Evolutionary conservation across 2,329 filamentous ascomycete species (phyloP), one percentile per base, ranked within the genome.

Genomic region (Aureobasidium zeae): DNA sequence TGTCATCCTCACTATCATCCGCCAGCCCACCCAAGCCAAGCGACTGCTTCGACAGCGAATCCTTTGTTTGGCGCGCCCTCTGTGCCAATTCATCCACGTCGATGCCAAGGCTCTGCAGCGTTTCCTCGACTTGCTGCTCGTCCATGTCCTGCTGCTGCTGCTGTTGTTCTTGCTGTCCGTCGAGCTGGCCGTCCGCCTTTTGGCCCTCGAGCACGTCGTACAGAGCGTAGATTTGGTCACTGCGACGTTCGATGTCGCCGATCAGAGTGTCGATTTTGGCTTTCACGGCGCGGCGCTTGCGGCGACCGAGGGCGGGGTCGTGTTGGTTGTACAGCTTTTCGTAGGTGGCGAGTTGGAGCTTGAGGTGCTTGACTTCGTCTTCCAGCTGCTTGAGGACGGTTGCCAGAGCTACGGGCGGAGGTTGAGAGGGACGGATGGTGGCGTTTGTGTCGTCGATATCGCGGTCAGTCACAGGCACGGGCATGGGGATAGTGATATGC

Each of bases 121-220:
- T 60, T 16, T 69, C 63, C 38, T 69, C 66, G 12, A 67, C 55
- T 32, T 64, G 58, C 20, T 63, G 53, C 43, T 64, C 63, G 0
- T 53, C 61, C 35, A 63, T 52, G 1, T n/a, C 5, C 17, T 33
- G 26, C 26, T 29, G 26, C 8, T 29, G 26, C 22, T 25, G 22
- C 24, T 26, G 21, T 26, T 36, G 21, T 12, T 21, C 5, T 17
- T 25, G 22, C 73, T 36, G 33, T 29, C 25, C 25, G 16, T n/a
- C 25, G 25, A 25, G 69, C 55, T 77, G 73, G 0, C 77, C 77
- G 2, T 72, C 71, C 24, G 70, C 69, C 64, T 83, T 85, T 59
- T 88, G 83, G 5, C 81, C 84, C 61, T 89, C 85, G 1, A 91
- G 69, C 1, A 91, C 85, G 59, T 94, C 86, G 53, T 88, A 85